phyloP scores from a whole-genome alignment of 371 early-diverging fungal genomes.

The Synchytrium microbalum region DNA sequence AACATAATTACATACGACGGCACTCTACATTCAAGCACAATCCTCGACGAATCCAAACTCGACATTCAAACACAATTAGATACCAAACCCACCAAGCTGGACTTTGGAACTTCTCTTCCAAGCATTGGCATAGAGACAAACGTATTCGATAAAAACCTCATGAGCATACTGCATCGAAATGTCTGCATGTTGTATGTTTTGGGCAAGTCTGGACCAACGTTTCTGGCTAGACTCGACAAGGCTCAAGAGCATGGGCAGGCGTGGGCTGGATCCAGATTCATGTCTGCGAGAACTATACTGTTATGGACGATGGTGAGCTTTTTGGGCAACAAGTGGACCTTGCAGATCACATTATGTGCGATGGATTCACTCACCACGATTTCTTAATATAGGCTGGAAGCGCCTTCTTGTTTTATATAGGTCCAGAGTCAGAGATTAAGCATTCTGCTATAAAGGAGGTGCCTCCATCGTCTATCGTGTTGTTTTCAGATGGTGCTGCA shows the following conservation, averaged over 20 bases:
- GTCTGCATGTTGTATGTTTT: constrained; percentile 10
- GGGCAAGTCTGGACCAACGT: neutral
- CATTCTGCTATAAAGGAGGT: neutral
- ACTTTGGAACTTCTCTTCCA: neutral
- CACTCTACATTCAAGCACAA: neutral
- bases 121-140: constrained; percentile 12
- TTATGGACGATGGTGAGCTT: constrained; percentile 21
- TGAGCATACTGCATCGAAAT: constrained; percentile 12
- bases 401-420: constrained; percentile 19
- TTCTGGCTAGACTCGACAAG: neutral
- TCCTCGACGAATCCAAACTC: constrained; percentile 17
- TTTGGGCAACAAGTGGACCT: too few relatives aligned
- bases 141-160: constrained; percentile 14
- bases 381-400: constrained; percentile 8
- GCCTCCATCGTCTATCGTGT: constrained; percentile 11
- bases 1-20: constrained; percentile 13
- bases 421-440: constrained; percentile 11
- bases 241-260: neutral
- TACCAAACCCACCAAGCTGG: neutral
- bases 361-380: neutral
- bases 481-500: constrained; percentile 10
- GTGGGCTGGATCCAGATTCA: constrained; percentile 23
- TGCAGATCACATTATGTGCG: too few relatives aligned
- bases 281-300: constrained; percentile 21
- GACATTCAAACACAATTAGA: constrained; percentile 3